Evolutionary conservation across 345 rosid species (phyloP), one percentile per base, ranked within the genome.

Genomic region (Moricandia moricandioides): DNA sequence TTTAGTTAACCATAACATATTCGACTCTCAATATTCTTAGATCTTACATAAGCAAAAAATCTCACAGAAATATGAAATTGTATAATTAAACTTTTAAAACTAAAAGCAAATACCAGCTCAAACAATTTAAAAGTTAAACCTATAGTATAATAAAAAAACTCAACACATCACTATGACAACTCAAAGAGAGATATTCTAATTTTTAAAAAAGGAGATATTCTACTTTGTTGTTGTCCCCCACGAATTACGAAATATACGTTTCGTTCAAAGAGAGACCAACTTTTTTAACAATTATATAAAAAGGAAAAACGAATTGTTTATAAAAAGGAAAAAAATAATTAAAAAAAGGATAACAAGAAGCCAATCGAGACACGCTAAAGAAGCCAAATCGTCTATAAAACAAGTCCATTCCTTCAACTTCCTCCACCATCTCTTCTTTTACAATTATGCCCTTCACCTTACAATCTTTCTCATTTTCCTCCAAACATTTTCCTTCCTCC

Each of bases 301-400:
- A 18, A 18, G 6, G 0, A 5, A 55, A 55, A 55, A 24, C 60
- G 24, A 55, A 55, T 55, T 55, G 60, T 24, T 24, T 21, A 55
- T 24, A 10, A 55, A 55, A 8, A 9, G 29, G 29, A 5, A 16
- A 60, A 31, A 14, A 61, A 56, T 4, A 33, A 10, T 1, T 12
- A 7, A 2, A 62, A 16, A 33, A 34, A 30, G n/a, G 26, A 33
- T 3, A 33, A 33, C 65, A 31, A 61, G 43, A 33, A 7, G 65
- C 55, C 65, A 57, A 57, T 27, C 29, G 73, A 37, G 64, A 69
- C 64, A 56, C 54, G 64, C 14, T 35, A 55, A 24, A 63, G 1
- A n/a, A n/a, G n/a, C n/a, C 11, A n/a, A 47, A 54, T 24, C 14
- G 7, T 35, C 37, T 69, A 56, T 69, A 69, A 56, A 69, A 13